Evolutionary conservation across 2,329 filamentous ascomycete genomes (phyloP), one percentile per base, ranked within the genome.

Genomic region (Elsinoe necatrix): DNA sequence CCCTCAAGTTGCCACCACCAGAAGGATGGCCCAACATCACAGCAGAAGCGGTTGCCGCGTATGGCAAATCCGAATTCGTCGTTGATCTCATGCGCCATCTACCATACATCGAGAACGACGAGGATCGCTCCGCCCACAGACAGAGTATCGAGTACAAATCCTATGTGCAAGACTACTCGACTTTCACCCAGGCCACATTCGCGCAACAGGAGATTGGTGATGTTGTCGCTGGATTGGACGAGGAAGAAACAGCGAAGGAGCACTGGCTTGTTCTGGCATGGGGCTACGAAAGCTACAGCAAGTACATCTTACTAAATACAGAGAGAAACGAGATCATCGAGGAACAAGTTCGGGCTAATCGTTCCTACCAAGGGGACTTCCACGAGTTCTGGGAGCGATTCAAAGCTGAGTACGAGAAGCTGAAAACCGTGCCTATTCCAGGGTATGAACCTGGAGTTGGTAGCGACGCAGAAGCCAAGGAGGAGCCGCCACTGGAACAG

Each of bases 11-110:
- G 4, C 47, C 47, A 31, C 47, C 47, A 4, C 11, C 25, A 18
- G 47, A 16, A 21, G 47, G 47, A 9, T 51, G 47, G 47, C 47
- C 47, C 6, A 51, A 45, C 11, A 45, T 45, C 20, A 45, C 41
- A 12, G 41, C 18, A 23, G 41, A 21, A n/a, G 20, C 41, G 4
- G 23, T 25, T n/a, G 14, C 23, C 6, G 41, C 20, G 3, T 45
- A 14, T n/a, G 41, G 41, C 41, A 45, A 45, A 45, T 45, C 41
- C 41, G 41, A 45, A 2, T 45, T 45, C 23, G n/a, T 45, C 3
- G 41, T 45, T 4, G 41, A 45, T 25, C 9, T 45, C 20, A 45
- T 45, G 20, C 41, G 41, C 20, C 41, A 45, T 25, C 25, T 45
- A 18, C 41, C 41, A 23, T 45, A 45, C 41, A 45, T 45, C 41